Percentiles rank a stretch among this genome's conserved stretches.
phyloP scores from a whole-genome alignment of 2,329 filamentous ascomycete genomes.

The Fusarium aywerte region DNA sequence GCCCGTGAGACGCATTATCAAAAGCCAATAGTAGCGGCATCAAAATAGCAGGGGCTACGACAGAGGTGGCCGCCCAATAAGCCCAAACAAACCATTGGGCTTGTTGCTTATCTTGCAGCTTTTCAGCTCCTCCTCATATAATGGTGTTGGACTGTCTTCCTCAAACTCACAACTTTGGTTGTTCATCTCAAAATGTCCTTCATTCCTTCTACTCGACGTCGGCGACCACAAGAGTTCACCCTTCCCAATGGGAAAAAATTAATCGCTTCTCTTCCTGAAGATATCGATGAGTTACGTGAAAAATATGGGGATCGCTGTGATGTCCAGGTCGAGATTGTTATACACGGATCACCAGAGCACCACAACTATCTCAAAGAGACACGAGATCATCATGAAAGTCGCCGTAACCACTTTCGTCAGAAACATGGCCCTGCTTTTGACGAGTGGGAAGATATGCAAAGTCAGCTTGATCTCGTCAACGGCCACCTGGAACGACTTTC shows the following conservation, averaged over 20 bases:
- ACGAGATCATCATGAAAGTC: slow-evolving; percentile 63
- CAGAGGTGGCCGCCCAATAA: slow-evolving; percentile 34
- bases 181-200: slow-evolving; percentile 35
- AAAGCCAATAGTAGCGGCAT: slow-evolving; percentile 40
- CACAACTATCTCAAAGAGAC: slow-evolving; percentile 59
- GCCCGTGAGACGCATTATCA: slow-evolving; percentile 38
- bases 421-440: slow-evolving; percentile 63
- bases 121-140: slow-evolving; percentile 28
- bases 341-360: slow-evolving; percentile 65
- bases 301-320: slow-evolving; percentile 52
- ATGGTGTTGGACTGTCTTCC: not conserved
- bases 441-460: slow-evolving; percentile 66
- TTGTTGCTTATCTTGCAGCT: slow-evolving; percentile 28
- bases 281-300: slow-evolving; percentile 59
- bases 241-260: slow-evolving; percentile 66
- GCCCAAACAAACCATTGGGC: slow-evolving; percentile 6
- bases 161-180: slow-evolving; percentile 2
- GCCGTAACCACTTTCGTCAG: slow-evolving; percentile 58
- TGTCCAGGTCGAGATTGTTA: slow-evolving; percentile 64
- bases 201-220: slow-evolving; percentile 41
- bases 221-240: slow-evolving; percentile 62
- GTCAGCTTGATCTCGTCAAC: slow-evolving; percentile 63
- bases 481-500: slow-evolving; percentile 64
- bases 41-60: slow-evolving; percentile 35
- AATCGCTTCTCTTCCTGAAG: slow-evolving; percentile 67